A percentile compares a stretch with the other conserved stretches of the same genome.
Conservation (phyloP, 441 rosid species). For the Gossypium schwendimanii region DNA sequence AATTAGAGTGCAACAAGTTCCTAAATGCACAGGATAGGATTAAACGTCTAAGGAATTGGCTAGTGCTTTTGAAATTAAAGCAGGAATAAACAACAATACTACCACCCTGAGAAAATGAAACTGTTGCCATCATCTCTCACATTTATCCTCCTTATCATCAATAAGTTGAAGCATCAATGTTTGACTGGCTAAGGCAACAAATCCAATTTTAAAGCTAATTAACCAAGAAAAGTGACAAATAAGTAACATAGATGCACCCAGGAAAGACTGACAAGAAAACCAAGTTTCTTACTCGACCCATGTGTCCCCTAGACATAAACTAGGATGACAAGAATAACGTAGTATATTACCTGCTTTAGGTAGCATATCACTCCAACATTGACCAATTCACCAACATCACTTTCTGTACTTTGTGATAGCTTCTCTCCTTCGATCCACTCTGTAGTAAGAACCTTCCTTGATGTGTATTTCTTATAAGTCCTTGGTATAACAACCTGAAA, state of each 20-base stretch:
- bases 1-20: neutral
- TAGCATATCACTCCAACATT: constrained; percentile 98
- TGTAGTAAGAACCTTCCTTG: constrained; percentile 96
- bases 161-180: neutral
- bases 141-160: neutral
- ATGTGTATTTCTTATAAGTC: constrained; percentile 73
- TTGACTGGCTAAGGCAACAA: neutral
- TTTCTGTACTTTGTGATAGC: constrained; percentile 89
- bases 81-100: neutral
- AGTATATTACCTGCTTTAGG: constrained; percentile 73
- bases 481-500: constrained; percentile 83
- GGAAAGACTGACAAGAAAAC: neutral
- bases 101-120: neutral
- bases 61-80: neutral
- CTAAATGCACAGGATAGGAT: neutral
- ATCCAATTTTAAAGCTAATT: neutral
- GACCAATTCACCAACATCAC: constrained; percentile 93
- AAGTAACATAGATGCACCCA: neutral
- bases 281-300: neutral
- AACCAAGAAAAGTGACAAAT: neutral
- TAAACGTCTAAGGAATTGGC: neutral
- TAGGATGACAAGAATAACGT: neutral
- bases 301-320: neutral
- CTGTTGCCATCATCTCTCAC: neutral
- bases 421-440: constrained; percentile 89